Base-by-base conservation (phyloP, 768 basidiomycete species). In the Solioccasus polychromus region DNA sequence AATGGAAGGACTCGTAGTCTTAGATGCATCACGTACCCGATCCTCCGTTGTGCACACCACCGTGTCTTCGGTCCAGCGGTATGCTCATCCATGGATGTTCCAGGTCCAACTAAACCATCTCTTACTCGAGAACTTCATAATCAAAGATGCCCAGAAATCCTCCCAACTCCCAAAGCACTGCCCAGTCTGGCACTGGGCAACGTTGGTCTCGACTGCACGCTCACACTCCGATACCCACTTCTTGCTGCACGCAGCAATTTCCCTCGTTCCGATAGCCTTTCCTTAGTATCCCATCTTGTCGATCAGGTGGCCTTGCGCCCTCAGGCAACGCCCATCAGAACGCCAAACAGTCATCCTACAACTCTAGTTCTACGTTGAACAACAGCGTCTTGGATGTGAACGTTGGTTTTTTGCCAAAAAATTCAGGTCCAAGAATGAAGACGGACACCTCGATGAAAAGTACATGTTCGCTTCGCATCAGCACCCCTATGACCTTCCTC, bases 401-500 rank as follows among this genome's bases (percentile, higher is more conserved):
- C 17, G 18, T 46, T 20, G 52, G 55, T 38, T 22, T 22, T 53
- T 52, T 12, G 54, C 48, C 42, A 52, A 45, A 41, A 53, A 49
- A 5, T 42, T 57, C 18, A 26, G 29, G 12, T 9, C 49, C 10
- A 57, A 34, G 42, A 44, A 50, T 18, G 40, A 51, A 48, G 32
- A 44, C 6, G 45, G 59, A 22, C 63, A 69, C 19, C 45, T 59
- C n/a, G 58, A 72, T 43, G 60, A 66, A 48, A 72, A 66, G 57
- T 78, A 70, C 45, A 71, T 78, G 1, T 59, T 80, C 35, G 76
- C 79, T 15, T 79, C 80, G 4, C 77, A 80, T 64, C 67, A 72
- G 39, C 80, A 84, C 50, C 81, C 82, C 9, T 75, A 82, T 51
- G 79, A 82, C 36, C 82, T 86, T 32, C 67, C 66, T 15, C 71